Evolutionary conservation across 768 basidiomycete genomes (phyloP).

Genomic region (Termitomyces sp.): DNA sequence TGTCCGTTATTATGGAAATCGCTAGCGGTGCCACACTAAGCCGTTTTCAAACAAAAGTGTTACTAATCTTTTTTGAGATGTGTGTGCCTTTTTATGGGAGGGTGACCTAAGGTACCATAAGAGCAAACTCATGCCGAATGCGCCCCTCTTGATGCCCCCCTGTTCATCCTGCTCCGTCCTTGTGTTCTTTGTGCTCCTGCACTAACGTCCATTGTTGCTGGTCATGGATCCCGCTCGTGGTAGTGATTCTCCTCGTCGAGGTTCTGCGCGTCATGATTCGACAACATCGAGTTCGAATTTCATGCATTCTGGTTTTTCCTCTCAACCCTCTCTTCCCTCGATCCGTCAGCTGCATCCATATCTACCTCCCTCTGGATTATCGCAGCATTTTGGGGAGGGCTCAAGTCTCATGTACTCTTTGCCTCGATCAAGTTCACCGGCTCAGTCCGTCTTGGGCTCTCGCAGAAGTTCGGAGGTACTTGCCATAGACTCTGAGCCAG

Average conservation of each 20-base stretch:
- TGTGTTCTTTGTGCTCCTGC: conserved; percentile 4
- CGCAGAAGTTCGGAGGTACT: conserved; percentile 25
- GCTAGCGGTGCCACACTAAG: conserved; percentile 26
- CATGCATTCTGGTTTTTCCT: conserved; percentile 16
- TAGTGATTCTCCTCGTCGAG: conserved; percentile 15
- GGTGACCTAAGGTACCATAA: conserved; percentile 22
- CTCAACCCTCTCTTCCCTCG: conserved; percentile 47
- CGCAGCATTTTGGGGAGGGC: conserved; percentile 19
- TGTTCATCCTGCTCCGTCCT: conserved; percentile 1
- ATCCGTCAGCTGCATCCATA: conserved; percentile 66
- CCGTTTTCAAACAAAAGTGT: conserved; percentile 12
- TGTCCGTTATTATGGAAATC: conserved; percentile 31
- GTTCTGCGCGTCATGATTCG: conserved; percentile 14
- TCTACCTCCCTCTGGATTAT: conserved; percentile 46
- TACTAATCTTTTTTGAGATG: conserved; percentile 28
- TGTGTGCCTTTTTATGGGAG: conserved; percentile 26
- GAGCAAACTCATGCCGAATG: conserved; percentile 9
- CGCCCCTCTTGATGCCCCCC: conserved; percentile 12
- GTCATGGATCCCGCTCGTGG: conserved; percentile 10
- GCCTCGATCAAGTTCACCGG: conserved; percentile 20
- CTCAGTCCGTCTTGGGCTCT: conserved; percentile 13
- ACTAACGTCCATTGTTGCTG: conserved; percentile 1
- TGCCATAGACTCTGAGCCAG: conserved; percentile 50
- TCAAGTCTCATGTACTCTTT: conserved; percentile 16
- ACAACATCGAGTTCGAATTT: conserved; percentile 18